These are phyloP conservation scores for Bruguiera sexangula DNA, from an alignment of 345 rosid species.

Conservation along the genomic window DNA sequence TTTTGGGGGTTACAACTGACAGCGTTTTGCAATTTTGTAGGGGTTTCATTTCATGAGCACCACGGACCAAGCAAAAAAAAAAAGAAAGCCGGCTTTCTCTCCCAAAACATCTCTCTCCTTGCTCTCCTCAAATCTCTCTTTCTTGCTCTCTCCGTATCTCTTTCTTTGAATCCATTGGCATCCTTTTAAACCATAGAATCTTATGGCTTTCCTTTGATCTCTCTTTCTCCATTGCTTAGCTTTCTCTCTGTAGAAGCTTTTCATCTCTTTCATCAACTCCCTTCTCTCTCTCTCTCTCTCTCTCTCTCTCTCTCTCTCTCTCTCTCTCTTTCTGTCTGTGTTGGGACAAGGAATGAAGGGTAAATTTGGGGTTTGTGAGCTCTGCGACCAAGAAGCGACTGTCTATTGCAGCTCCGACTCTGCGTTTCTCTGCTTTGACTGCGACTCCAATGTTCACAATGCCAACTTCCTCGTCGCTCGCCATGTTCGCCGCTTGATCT, in stretches of 20 bases:
- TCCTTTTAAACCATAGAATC: background rate
- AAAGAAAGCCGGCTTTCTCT: background rate
- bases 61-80: background rate
- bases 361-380: constrained; percentile 29
- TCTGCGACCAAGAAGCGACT: constrained; percentile 32
- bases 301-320: background rate
- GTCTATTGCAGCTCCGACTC: constrained; percentile 43
- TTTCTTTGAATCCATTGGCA: background rate
- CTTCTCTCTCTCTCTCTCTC: background rate
- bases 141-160: background rate
- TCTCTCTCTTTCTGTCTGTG: background rate
- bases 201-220: constrained; percentile 1
- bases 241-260: background rate
- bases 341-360: background rate
- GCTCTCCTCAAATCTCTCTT: background rate
- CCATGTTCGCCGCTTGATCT: constrained; percentile 35
- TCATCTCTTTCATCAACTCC: background rate
- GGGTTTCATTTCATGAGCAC: no score
- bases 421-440: constrained; percentile 41
- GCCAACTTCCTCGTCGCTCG: constrained; percentile 60
- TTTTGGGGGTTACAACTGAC: no score
- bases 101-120: background rate
- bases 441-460: constrained; percentile 42
- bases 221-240: background rate
- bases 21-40: no score